Evolutionary conservation across 2,329 filamentous ascomycete genomes (phyloP).

Genomic region (Hymenoscyphus repandus): DNA sequence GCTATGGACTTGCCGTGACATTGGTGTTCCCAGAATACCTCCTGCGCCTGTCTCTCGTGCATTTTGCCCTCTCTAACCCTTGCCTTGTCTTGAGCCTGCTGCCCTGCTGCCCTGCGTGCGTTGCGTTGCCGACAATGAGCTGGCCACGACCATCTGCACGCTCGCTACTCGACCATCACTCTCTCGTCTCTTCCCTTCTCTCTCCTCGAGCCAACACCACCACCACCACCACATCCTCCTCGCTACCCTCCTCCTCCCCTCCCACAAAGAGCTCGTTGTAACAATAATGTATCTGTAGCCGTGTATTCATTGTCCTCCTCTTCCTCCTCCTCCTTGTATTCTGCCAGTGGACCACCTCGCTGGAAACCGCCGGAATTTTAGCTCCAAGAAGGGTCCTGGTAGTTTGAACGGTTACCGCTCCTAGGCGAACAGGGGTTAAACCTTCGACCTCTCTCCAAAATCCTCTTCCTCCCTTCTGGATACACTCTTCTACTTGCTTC

Average conservation of each 20-base stretch:
- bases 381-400: not conserved
- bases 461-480: not conserved
- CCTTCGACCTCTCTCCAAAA: conserved; percentile 1
- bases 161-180: not conserved
- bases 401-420: not conserved
- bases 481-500: conserved; percentile 3
- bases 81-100: no score
- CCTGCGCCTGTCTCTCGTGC: no score
- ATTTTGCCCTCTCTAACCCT: no score
- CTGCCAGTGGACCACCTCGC: not conserved
- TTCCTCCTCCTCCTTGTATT: not conserved
- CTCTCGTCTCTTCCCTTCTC: not conserved
- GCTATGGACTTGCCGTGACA: no score
- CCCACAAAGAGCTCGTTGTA: not conserved
- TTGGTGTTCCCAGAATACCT: no score
- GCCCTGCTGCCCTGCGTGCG: no score
- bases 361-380: not conserved
- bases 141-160: no score
- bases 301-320: not conserved
- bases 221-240: not conserved
- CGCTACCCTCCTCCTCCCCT: not conserved
- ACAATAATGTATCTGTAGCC: conserved; percentile 4
- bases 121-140: no score
- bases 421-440: not conserved
- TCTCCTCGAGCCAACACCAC: not conserved